A percentile compares a stretch with the other conserved stretches of the same genome.
These are phyloP conservation scores for Trichoderma aggressivum DNA, from an alignment of 2,329 filamentous ascomycete species.

Conservation along the genomic window DNA sequence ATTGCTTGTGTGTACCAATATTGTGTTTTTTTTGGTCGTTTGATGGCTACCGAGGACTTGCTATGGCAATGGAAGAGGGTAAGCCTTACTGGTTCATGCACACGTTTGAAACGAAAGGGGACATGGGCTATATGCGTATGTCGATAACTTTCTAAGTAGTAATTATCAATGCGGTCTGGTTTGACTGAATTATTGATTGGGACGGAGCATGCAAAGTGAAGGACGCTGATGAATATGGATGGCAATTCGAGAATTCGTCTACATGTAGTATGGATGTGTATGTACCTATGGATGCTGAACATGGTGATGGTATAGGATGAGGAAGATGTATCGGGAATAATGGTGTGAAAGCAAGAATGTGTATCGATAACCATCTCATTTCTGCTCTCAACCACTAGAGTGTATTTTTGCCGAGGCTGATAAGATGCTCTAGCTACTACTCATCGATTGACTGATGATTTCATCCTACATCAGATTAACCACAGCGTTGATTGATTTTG, in stretches of 20 bases:
- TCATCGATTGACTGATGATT: neutral
- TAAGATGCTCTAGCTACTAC: neutral
- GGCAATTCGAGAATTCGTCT: neutral
- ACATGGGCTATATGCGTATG: neutral
- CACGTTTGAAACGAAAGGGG: neutral
- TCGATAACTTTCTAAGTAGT: neutral
- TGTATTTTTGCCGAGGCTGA: neutral
- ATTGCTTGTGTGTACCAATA: neutral
- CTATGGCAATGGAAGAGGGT: neutral
- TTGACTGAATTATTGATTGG: neutral
- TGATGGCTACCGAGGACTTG: neutral
- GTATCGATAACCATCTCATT: neutral
- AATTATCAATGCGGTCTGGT: neutral
- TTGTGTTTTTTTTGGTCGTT: neutral
- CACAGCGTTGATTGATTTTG: neutral
- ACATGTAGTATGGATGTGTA: neutral
- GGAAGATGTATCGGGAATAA: neutral
- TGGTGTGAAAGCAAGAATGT: neutral
- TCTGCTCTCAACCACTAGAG: neutral
- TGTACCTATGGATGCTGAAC: neutral
- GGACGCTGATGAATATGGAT: fast-evolving
- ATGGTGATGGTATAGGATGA: neutral
- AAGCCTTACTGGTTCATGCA: neutral
- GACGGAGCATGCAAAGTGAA: neutral
- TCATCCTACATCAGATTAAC: neutral